These are phyloP conservation scores for Cephaloascus albidus DNA, from an alignment of 805 yeast genomes.

Conservation along the genomic window DNA sequence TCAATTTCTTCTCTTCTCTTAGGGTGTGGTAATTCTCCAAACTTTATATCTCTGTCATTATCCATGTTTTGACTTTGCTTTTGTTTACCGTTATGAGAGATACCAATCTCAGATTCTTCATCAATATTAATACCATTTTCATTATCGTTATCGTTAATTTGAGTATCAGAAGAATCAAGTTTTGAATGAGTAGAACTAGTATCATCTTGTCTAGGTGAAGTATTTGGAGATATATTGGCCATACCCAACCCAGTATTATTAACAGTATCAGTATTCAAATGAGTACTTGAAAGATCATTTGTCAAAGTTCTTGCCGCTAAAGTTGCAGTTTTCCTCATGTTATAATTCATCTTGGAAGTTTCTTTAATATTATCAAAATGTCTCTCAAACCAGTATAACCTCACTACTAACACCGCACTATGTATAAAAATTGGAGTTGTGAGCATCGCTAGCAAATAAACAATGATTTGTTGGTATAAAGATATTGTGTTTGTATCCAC, in stretches of 20 bases:
- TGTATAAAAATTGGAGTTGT: conserved; percentile 89
- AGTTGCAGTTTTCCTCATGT: conserved; percentile 76
- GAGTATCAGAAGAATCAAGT: not conserved
- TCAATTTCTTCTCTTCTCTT: conserved; percentile 43
- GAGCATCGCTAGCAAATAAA: conserved; percentile 53
- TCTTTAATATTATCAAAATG: conserved; percentile 75
- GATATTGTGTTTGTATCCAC: conserved; percentile 54
- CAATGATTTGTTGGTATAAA: conserved; percentile 71
- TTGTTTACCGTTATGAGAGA: too few relatives aligned
- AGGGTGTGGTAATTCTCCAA: conserved; percentile 54
- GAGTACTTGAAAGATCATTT: conserved; percentile 7
- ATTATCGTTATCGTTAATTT: too few relatives aligned
- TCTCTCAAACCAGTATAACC: conserved; percentile 86
- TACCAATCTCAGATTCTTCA: not conserved
- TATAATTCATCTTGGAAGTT: conserved; percentile 68
- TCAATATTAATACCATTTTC: not conserved
- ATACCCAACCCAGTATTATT: not conserved
- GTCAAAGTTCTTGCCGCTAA: conserved; percentile 40
- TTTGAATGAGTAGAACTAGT: not conserved
- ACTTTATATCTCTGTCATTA: conserved; percentile 33
- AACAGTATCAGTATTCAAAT: conserved; percentile 15
- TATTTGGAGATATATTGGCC: not conserved
- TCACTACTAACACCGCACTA: conserved; percentile 61
- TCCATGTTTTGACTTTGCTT: conserved; percentile 1
- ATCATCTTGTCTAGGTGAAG: not conserved